Evolutionary conservation across 2,329 filamentous ascomycete species (phyloP).

Genomic region (Pseudogymnoascus sp.): DNA sequence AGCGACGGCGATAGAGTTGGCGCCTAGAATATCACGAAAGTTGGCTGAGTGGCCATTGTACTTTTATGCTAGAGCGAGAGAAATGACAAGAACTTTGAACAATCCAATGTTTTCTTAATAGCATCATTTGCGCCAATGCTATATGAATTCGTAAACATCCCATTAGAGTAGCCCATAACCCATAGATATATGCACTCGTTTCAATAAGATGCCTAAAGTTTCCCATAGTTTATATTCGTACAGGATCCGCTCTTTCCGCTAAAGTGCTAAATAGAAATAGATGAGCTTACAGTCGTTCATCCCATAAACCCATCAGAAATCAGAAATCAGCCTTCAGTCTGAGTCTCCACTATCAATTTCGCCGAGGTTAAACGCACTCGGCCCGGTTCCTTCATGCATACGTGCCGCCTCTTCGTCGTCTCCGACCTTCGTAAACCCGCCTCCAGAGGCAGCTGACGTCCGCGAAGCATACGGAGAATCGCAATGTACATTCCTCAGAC

Average conservation of each 20-base stretch:
- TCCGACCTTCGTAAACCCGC: conserved; percentile 14
- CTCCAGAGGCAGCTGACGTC: conserved; percentile 15
- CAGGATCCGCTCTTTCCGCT: not conserved
- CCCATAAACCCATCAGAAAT: not conserved
- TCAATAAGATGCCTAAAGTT: not conserved
- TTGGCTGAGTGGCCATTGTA: conserved; percentile 1
- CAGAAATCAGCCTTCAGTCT: not conserved
- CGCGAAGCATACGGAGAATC: conserved; percentile 46
- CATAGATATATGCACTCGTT: not conserved
- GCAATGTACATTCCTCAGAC: conserved; percentile 42
- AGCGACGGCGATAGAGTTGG: conserved; percentile 10
- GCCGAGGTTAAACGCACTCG: conserved; percentile 6
- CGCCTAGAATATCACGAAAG: conserved; percentile 3
- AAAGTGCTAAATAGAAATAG: not conserved
- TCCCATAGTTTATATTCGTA: not conserved
- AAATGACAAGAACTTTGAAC: conserved; percentile 6
- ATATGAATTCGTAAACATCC: not conserved
- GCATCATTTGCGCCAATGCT: not conserved
- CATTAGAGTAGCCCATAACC: not conserved
- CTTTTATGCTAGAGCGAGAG: conserved; percentile 9
- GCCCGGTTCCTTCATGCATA: conserved; percentile 1
- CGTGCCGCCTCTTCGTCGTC: conserved; percentile 11
- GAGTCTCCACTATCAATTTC: conserved; percentile 4
- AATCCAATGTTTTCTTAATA: not conserved
- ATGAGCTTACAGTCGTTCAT: not conserved